Evolutionary conservation across 1,284 basidiomycete genomes (phyloP).

Genomic region (Takashimella tepidaria): DNA sequence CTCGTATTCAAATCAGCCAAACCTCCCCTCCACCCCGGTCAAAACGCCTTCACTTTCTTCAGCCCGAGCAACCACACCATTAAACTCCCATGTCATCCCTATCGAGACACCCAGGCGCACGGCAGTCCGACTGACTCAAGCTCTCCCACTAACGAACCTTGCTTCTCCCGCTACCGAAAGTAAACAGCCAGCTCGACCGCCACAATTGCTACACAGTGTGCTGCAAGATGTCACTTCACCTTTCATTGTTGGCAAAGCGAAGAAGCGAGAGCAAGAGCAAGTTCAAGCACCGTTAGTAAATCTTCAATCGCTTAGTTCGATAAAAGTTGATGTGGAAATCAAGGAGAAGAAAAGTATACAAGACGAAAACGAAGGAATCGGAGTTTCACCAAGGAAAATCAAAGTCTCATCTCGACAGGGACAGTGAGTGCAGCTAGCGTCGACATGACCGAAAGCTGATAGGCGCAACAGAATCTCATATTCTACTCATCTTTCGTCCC

Average conservation of each 20-base stretch:
- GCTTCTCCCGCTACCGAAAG: background rate
- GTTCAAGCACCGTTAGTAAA: conserved; percentile 2
- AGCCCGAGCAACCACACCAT: background rate
- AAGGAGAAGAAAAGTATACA: conserved; percentile 1
- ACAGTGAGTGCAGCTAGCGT: background rate
- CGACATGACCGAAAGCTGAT: no score
- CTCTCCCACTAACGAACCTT: no score
- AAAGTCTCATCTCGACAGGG: conserved; percentile 17
- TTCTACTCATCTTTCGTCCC: conserved; percentile 7
- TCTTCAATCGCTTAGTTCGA: background rate
- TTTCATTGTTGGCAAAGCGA: conserved; percentile 6
- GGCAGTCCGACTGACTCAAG: background rate
- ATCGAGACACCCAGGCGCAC: background rate
- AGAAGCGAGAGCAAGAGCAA: background rate
- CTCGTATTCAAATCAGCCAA: background rate
- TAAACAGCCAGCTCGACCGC: background rate
- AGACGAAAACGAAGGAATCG: conserved; percentile 30
- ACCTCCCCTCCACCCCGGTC: background rate
- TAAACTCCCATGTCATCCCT: background rate
- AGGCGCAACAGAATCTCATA: conserved; percentile 2
- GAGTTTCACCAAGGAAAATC: conserved; percentile 34
- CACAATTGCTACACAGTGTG: background rate
- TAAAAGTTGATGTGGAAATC: conserved; percentile 2
- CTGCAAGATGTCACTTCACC: conserved; percentile 2
- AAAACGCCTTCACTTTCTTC: conserved; percentile 1